Evolutionary conservation across 1,284 basidiomycete genomes (phyloP), one percentile per base, ranked within the genome.

Genomic region (Hortiboletus rubellus): DNA sequence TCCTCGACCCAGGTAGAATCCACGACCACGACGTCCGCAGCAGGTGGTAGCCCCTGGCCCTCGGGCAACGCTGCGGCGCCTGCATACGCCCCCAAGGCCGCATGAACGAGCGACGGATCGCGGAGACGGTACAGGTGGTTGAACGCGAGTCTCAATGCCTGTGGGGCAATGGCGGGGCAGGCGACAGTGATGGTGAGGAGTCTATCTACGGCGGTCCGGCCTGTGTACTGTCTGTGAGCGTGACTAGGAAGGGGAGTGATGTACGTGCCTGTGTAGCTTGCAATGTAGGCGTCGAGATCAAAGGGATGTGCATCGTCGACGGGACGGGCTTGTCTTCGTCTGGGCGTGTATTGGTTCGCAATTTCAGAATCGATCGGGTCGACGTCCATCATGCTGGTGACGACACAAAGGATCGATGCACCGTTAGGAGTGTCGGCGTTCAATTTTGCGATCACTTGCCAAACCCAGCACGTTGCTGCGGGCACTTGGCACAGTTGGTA

Each of bases 251-350:
- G 34, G 38, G 24, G 34, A 7, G 33, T 37, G 43, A 11, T 17
- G 43, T 24, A 37, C 61, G 59, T 50, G 71, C 70, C 72, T 15
- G 65, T 63, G 61, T 76, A 76, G 43, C 60, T 60, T 37, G 67
- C 62, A 40, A 75, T 66, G 58, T 74, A 74, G 34, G 82, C 72
- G 59, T 92, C 91, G 47, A 92, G 79, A 65, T 92, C 91, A 67
- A 91, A 92, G 3, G 91, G 89, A 68, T 91, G 89, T 1, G 80
- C 78, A 52, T 89, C 87, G 69, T 91, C 87, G 14, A 91, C 79
- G 17, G 77, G 75, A 7, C 68, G 66, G 17, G 70, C 66, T 46
- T 55, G 50, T 34, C 70, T 69, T 51, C 60, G 55, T 52, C 65
- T 54, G 3, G 50, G 38, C 37, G 55, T 18, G 37, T 40, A 55